Evolutionary conservation across 2,329 filamentous ascomycete genomes (phyloP), one percentile per base, ranked within the genome.

Genomic region (Sclerotiophoma versabilis): DNA sequence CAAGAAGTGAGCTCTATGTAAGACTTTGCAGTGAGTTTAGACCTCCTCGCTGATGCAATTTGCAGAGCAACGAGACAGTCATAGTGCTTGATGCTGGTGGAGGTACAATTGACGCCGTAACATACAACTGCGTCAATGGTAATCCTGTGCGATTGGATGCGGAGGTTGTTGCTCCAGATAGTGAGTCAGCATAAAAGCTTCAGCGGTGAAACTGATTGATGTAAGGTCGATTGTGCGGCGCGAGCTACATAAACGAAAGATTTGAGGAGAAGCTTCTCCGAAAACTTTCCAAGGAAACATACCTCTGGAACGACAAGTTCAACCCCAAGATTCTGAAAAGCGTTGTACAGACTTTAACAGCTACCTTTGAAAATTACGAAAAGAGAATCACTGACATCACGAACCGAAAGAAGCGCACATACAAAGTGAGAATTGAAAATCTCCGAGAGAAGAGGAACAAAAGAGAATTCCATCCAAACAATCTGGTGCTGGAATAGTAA

Each of bases 141-240:
- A 33, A 47, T 6, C 58, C 56, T 2, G 15, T 62, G 17, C 23
- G 60, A 11, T 29, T 65, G 32, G 17, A 17, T 22, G 53, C 41
- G 7, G 59, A 65, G 33, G 57, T 60, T 17, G 51, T 63, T 15
- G 12, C 34, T 6, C 42, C 63, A 6, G 49, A 55, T 33, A 59
- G 63, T 64, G 42, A 51, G 54, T 54, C 19, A 14, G 26, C 29
- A 15, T 5, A 12, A 5, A 34, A 12, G n/a, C 7, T 11, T 9
- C 11, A 34, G n/a, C 19, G 29, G 12, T 20, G 11, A 5, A 34
- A n/a, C 32, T 34, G n/a, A 34, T n/a, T 19, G 5, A 11, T 34
- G 5, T 3, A 34, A 34, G 32, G 32, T 19, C 5, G 19, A 6
- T n/a, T 20, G 11, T 17, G 32, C n/a, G 32, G 32, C 8, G 32